Evolutionary conservation across 2,329 filamentous ascomycete species (phyloP), one percentile per base, ranked within the genome.

Genomic region (Byssothecium circinans): DNA sequence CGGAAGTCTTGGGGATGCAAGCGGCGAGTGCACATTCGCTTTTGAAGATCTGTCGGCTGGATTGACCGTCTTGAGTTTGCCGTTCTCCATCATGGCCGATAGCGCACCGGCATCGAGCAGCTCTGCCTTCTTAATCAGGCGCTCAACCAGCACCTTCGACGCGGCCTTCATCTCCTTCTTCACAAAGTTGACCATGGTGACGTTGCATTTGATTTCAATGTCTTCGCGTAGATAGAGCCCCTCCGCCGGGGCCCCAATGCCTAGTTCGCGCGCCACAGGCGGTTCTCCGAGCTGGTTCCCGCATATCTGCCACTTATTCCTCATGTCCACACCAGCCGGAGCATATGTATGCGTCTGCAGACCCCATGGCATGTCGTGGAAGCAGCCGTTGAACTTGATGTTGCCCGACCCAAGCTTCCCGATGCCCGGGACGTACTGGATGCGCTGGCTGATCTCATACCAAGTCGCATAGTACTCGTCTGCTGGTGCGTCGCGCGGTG

Each of bases 401-500:
- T 82, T 81, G 63, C 83, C 80, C 3, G 82, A 81, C 19, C 84
- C 84, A 50, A 85, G 76, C 69, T 76, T 82, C 56, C 85, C 85
- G 45, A 87, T 72, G 27, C 85, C 85, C 0, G 85, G 85, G 5
- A 87, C 72, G 57, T 83, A 82, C 64, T 87, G 84, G 50, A 88
- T 84, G 60, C 83, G 80, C 75, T 88, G 80, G 47, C 74, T 80
- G 62, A 88, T 87, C 69, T 88, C 84, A 67, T 88, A 88, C 85
- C 85, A 88, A 23, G 85, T 86, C 53, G 83, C 83, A 70, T 86
- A 88, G 71, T 79, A 88, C 69, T 88, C 85, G 69, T 88, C 85
- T 56, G 83, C 74, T 46, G 82, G 79, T 54, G 85, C 84, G 70
- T 85, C 78, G 71, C 83, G 84, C 22, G 85, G 85, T 1, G 85